Evolutionary conservation across 257 asterid species (phyloP), one percentile per base, ranked within the genome.

Genomic region (Gentiana straminea): DNA sequence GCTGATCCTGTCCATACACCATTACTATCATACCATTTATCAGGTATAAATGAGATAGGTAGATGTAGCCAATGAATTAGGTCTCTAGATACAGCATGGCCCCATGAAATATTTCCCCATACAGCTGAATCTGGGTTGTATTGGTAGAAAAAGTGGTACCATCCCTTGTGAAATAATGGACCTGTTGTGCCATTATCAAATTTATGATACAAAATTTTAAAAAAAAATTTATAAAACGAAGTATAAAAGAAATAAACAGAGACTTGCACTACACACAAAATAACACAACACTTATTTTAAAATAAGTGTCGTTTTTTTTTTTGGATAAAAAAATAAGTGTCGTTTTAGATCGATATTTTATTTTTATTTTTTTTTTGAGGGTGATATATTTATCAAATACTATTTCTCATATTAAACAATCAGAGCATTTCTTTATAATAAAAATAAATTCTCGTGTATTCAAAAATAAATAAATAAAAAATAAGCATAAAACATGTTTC

Each of bases 1-100:
- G 97, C 95, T 8, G 97, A 88, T 2, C 97, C 97, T 0, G 95
- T 75, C 97, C 97, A 88, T 12, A 88, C 95, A 0, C 97, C 97
- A 24, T 79, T 85, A 45, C 81, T 59, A 39, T 88, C 97, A 49
- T 75, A 85, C 76, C 85, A 77, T 15, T 70, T 75, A 45, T 88
- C 95, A 9, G 94, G 94, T 12, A 75, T 84, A 86, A 88, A 59
- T 3, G 95, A 82, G 1, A 65, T 70, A 0, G 95, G 97, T 32
- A 88, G 80, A 55, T 88, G 62, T 65, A 79, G 68, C 97, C 97
- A 88, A 74, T 81, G 78, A 63, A 88, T 81, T 1, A 88, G 60
- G 65, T 88, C 97, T 60, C 49, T 73, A 0, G 97, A 88, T 10
- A 88, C 86, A 0, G 95, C 91, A 49, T 88, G 97, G 70, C 86